A percentile compares a stretch with the other conserved stretches of the same genome.
Conservation (phyloP, 2,329 filamentous ascomycete species). For the Diaporthe amygdali region DNA sequence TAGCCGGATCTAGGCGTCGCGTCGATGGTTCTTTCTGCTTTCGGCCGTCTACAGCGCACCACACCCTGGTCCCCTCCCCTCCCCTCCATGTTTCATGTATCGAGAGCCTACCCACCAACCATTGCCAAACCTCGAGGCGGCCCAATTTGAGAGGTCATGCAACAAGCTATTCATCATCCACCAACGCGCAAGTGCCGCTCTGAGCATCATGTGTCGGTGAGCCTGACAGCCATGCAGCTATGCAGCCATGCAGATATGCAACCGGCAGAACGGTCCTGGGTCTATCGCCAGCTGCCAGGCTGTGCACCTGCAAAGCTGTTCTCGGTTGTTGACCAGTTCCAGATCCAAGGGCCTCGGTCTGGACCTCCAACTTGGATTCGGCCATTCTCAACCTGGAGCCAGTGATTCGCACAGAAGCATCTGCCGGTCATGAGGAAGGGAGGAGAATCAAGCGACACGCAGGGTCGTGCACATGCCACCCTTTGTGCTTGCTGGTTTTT, state of each 20-base stretch:
- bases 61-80: background rate
- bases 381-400: background rate
- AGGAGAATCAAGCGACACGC: background rate
- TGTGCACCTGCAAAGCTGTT: background rate
- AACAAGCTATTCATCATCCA: background rate
- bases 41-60: background rate
- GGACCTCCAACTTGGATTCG: background rate
- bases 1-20: background rate
- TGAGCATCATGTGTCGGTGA: constrained; percentile 2
- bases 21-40: constrained; percentile 1
- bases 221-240: background rate
- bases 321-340: constrained; percentile 4
- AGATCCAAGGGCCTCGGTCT: constrained; percentile 3
- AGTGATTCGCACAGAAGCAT: background rate
- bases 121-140: background rate
- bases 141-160: constrained; percentile 13
- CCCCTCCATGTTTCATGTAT: constrained; percentile 15
- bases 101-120: constrained; percentile 6
- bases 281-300: background rate
- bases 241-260: background rate
- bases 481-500: background rate
- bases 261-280: background rate
- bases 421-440: background rate
- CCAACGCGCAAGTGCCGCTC: background rate
- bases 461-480: background rate